Evolutionary conservation across 768 basidiomycete genomes (phyloP), one percentile per base, ranked within the genome.

Genomic region (Suillus clintonianus): DNA sequence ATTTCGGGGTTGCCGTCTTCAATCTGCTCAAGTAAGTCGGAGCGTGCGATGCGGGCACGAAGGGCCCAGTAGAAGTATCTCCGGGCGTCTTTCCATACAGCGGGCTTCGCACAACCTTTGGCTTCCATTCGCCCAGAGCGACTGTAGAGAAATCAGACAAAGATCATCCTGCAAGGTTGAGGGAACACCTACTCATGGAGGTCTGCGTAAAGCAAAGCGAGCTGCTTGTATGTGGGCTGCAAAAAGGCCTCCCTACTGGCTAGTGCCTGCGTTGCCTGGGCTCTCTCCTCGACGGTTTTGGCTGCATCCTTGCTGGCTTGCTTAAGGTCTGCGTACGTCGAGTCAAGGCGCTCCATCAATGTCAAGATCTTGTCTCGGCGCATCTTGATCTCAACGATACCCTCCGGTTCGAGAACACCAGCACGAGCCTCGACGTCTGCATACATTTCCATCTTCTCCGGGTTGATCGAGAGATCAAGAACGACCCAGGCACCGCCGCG

Each of bases 401-500:
- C 97, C 79, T 99, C 97, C 2, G 97, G 93, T 75, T 99, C 97
- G 51, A 94, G 82, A 36, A 99, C 94, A 83, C 97, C 97, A 51
- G 95, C 97, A 62, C 97, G 91, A 24, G 97, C 87, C 9, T 97
- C 96, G 51, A 92, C 88, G 72, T 99, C 97, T 30, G 96, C 97
- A 71, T 95, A 99, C 97, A 99, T 99, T 79, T 97, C 92, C 97
- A 99, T 97, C 77, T 97, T 94, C 70, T 93, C 89, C 2, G 89
- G 81, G 79, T 99, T 99, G 83, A 99, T 99, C 19, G 94, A 92
- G 34, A 97, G 97, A 76, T 99, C 97, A 50, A 99, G 86, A 2
- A 99, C 97, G 68, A 99, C 97, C 97, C 97, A 99, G 39, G 97
- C 97, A 69, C 97, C 97, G 70, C 97, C 97, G 73, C 97, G 95